Percentiles rank a stretch among this genome's conserved stretches.
These are phyloP conservation scores for Penicillium sp. DNA, from an alignment of 2,329 filamentous ascomycete species.

Conservation along the genomic window DNA sequence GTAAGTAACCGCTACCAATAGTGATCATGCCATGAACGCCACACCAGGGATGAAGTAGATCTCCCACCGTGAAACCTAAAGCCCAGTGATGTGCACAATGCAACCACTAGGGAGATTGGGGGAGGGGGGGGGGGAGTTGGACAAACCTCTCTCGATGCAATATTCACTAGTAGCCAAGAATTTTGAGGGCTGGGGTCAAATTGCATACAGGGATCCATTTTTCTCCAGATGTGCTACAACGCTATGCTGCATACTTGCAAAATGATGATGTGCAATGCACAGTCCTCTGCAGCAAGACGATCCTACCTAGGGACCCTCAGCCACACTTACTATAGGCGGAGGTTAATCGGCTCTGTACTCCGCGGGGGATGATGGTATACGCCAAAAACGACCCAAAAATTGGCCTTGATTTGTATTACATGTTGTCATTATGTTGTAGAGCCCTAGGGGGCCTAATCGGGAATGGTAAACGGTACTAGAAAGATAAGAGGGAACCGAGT, in stretches of 20 bases:
- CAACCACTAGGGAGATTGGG: constrained; percentile 13
- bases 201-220: constrained; percentile 5
- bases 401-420: neutral
- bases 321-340: constrained; percentile 9
- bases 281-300: constrained; percentile 9
- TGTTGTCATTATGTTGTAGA: neutral
- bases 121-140: neutral
- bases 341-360: constrained; percentile 17
- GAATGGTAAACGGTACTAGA: neutral
- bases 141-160: constrained; percentile 1
- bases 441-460: neutral
- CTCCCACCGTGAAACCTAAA: constrained; percentile 17
- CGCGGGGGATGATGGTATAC: neutral
- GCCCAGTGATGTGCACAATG: constrained; percentile 20
- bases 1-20: neutral
- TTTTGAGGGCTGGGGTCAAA: neutral
- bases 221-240: constrained; percentile 7
- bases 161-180: neutral
- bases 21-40: constrained; percentile 21
- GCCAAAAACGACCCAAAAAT: constrained; percentile 7
- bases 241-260: constrained; percentile 6
- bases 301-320: constrained; percentile 4
- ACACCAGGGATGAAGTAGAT: constrained; percentile 16
- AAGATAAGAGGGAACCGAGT: neutral
- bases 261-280: constrained; percentile 21